Percentiles rank a stretch among this genome's conserved stretches.
phyloP scores from a whole-genome alignment of 2,329 filamentous ascomycete genomes.

The Septoria linicola region DNA sequence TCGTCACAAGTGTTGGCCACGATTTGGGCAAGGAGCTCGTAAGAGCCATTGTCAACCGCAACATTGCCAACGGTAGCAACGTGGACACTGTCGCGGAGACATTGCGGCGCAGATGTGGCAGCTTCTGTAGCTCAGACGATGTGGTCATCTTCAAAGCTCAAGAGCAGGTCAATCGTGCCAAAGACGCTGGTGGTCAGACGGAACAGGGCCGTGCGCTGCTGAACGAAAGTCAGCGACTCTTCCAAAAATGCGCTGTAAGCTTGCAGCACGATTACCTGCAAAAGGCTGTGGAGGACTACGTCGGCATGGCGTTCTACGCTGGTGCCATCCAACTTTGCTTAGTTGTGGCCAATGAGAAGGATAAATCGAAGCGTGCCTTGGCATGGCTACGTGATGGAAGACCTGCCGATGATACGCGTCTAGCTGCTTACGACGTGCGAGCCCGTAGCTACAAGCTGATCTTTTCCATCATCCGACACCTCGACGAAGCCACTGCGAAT shows the following conservation, averaged over 20 bases:
- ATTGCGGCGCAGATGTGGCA: conserved; percentile 86
- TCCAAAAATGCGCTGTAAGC: conserved; percentile 82
- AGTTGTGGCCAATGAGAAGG: conserved; percentile 76
- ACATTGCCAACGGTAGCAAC: conserved; percentile 94
- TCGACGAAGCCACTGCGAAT: conserved; percentile 68
- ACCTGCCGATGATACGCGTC: conserved; percentile 68
- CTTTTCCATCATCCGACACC: conserved; percentile 72
- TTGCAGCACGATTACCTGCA: conserved; percentile 74
- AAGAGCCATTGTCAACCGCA: conserved; percentile 96
- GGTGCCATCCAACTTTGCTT: conserved; percentile 84
- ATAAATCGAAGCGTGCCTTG: conserved; percentile 81
- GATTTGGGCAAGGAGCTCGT: conserved; percentile 92
- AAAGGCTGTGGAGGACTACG: conserved; percentile 75
- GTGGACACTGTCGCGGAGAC: conserved; percentile 97
- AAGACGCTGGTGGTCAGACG: conserved; percentile 71
- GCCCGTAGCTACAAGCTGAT: conserved; percentile 84
- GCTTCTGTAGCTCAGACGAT: conserved; percentile 95
- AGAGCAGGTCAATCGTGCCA: conserved; percentile 85
- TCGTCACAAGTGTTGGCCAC: conserved; percentile 74
- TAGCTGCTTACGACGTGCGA: conserved; percentile 66
- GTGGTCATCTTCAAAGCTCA: conserved; percentile 98
- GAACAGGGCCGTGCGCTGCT: conserved; percentile 76
- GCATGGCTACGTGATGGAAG: conserved; percentile 84
- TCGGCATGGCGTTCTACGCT: conserved; percentile 82
- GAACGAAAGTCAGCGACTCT: conserved; percentile 84